Evolutionary conservation across 129 eudicot species (phyloP), one percentile per base, ranked within the genome.

Genomic region (Chrysanthemum lavandulifolium): DNA sequence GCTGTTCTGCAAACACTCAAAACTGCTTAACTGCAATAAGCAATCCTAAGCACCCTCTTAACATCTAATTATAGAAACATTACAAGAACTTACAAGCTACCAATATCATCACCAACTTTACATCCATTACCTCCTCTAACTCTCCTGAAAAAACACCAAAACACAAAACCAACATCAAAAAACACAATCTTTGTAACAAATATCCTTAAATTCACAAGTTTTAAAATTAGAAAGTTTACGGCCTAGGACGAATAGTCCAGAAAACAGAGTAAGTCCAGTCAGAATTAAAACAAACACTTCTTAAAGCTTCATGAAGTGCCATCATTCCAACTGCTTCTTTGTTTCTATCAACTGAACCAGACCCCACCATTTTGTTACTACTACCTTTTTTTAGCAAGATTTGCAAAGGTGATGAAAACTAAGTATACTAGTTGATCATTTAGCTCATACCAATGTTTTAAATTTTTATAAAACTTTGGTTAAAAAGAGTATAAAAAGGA

Each of bases 251-350:
- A 61, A 86, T 91, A 80, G 97, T 91, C 97, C 97, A 91, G 81
- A 91, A 91, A 71, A 91, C 97, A 69, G 97, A 91, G 86, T 88
- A 91, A 88, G 91, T 91, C 97, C 97, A 91, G 80, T 91, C 97
- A 33, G 96, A 73, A 77, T 79, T 88, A 14, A 91, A 78, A 81
- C 97, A 91, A 79, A 91, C 94, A 54, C 78, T 86, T 88, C 96
- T 78, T 71, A 91, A 83, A 75, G 84, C 84, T 69, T 80, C 84
- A 80, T 80, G 84, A 62, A 80, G 84, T 29, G 84, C 84, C 76
- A 80, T 52, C 84, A 80, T 80, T 70, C 84, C 84, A 52, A 75
- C 84, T 61, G 80, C 84, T 74, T 80, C 84, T 80, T 80, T 80
- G 73, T 69, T 80, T 75, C 80, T 62, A 80, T 80, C 80, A 74